Base-by-base conservation (phyloP, 768 basidiomycete genomes). In the Boletales sp. region DNA sequence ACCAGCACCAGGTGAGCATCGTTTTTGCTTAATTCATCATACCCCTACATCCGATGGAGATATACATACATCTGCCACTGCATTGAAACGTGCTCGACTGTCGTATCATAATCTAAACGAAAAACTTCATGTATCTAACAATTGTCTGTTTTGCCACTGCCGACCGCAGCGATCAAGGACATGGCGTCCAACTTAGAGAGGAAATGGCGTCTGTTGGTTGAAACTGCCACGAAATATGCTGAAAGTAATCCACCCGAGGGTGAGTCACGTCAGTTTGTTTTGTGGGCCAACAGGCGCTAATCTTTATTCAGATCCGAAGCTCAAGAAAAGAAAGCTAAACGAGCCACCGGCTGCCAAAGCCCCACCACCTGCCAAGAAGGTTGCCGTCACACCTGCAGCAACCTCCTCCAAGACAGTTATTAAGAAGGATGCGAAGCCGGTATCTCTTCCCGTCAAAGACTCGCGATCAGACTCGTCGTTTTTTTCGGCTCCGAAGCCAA, bases 111-210 rank as follows among this genome's bases (percentile, higher is more conserved):
- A 57, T 55, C 65, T 66, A 66, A 69, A 56, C 48, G 56, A 56
- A 63, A 54, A 62, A 57, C 55, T 40, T 59, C 61, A 72, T 82
- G 77, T 85, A 84, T 87, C 85, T 89, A 83, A 89, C 86, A 63
- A 69, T 62, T 50, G 60, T 67, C 70, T 64, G 69, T 69, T 28
- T 71, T 74, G 66, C 61, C 67, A 62, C 70, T 70, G 69, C 59
- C 61, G 56, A 57, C 57, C 57, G 68, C 77, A 92, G 90, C 90
- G 73, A 81, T 90, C 85, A 88, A 90, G 84, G 90, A 92, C 74
- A 89, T 92, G 87, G 90, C 90, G 61, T 81, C 81, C 66, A 90
- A 89, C 74, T 76, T 92, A 74, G 88, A 90, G 71, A 81, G 81
- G 62, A 83, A 83, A 74, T 92, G 90, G 90, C 82, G 87, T 50